phyloP scores from a whole-genome alignment of 2,329 filamentous ascomycete genomes.

The Xylaria polymorpha region DNA sequence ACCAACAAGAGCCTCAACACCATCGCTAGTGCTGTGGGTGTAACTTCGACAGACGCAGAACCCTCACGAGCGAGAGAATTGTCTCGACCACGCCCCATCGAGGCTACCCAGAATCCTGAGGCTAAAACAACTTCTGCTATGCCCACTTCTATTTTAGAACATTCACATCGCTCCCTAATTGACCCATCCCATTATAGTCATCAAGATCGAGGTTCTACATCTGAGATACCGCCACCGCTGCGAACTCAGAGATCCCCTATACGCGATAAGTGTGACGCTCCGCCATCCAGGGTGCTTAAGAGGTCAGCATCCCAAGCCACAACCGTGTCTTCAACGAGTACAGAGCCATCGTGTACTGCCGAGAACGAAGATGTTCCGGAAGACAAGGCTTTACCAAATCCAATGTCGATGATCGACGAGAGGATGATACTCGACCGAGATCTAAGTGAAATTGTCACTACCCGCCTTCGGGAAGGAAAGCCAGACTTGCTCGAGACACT shows the following conservation, averaged over 20 bases:
- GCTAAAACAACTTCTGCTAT: neutral
- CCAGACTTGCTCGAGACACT: constrained; percentile 15
- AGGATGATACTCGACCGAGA: constrained; percentile 23
- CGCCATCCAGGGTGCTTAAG: neutral
- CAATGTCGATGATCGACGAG: constrained; percentile 26
- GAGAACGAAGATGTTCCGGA: neutral
- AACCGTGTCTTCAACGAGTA: constrained; percentile 25
- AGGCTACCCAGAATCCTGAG: neutral
- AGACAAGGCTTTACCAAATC: constrained; percentile 1
- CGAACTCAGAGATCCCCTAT: neutral
- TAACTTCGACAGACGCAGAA: neutral
- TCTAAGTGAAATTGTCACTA: constrained; percentile 29
- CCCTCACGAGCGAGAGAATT: neutral
- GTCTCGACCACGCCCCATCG: neutral
- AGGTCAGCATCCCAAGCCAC: constrained; percentile 35
- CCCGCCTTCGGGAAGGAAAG: constrained; percentile 26
- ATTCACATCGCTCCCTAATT: neutral
- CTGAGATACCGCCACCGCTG: neutral
- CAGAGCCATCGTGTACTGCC: neutral
- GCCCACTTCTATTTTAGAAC: neutral
- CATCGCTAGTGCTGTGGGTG: neutral
- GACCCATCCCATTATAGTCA: neutral
- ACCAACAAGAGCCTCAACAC: neutral
- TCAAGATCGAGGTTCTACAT: neutral
- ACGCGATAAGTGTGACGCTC: neutral